Evolutionary conservation across 2,329 filamentous ascomycete species (phyloP).

Genomic region (Aspergillus sp.): DNA sequence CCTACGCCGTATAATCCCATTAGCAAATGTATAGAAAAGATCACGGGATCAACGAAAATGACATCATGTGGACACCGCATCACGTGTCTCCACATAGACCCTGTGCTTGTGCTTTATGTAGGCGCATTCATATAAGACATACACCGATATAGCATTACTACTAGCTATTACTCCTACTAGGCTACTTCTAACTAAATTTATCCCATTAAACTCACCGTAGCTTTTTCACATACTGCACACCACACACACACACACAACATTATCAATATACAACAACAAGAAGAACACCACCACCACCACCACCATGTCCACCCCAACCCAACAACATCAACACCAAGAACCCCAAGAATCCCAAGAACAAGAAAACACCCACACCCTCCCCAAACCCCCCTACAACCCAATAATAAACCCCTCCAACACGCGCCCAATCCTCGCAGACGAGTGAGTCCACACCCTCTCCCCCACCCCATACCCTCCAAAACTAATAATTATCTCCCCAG

Average conservation of each 20-base stretch:
- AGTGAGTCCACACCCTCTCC: not conserved
- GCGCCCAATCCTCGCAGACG: not conserved
- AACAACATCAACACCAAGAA: not conserved
- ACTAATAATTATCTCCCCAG: not conserved
- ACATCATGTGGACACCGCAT: not conserved
- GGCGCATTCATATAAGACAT: no score
- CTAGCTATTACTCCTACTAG: no score
- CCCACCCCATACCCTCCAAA: not conserved
- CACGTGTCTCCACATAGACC: not conserved
- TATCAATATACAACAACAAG: no score
- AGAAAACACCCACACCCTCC: not conserved
- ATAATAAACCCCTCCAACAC: not conserved
- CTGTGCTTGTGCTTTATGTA: not conserved
- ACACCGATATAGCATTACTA: no score
- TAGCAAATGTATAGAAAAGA: no score
- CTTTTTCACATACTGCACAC: no score
- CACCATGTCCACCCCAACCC: not conserved
- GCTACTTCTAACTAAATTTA: no score
- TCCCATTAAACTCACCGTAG: no score
- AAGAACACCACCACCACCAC: no score
- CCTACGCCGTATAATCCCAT: no score
- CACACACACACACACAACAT: no score
- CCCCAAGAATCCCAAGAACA: not conserved
- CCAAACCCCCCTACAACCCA: constrained; percentile 2
- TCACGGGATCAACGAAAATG: not conserved